These are phyloP conservation scores for Alnus glutinosa DNA, from an alignment of 306 rosid species.

Conservation along the genomic window DNA sequence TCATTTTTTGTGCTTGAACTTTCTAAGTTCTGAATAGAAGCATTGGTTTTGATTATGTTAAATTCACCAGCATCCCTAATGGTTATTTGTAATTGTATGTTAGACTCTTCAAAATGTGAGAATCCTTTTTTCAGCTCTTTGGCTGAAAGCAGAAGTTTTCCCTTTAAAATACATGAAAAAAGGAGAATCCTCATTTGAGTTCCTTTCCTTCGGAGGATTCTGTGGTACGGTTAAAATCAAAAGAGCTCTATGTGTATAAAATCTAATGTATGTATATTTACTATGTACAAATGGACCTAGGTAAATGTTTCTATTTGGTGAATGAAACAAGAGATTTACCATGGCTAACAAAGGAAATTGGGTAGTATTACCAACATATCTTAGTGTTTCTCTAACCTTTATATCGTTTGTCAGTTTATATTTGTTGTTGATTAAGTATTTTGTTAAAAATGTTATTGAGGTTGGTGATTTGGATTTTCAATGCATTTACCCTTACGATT, in stretches of 20 bases:
- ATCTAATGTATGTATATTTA: not conserved
- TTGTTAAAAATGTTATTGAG: not conserved
- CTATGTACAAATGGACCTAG: not conserved
- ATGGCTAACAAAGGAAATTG: not conserved
- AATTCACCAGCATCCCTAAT: not conserved
- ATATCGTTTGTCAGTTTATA: not conserved
- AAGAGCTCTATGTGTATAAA: not conserved
- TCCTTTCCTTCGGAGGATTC: not conserved
- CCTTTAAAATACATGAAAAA: not conserved
- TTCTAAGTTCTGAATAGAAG: not conserved
- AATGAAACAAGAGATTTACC: not conserved
- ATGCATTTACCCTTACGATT: constrained; percentile 18
- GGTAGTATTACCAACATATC: not conserved
- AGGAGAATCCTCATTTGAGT: not conserved
- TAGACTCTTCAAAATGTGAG: not conserved
- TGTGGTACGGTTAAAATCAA: not conserved
- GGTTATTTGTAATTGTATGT: not conserved
- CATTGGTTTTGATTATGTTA: not conserved
- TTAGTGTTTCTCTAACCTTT: not conserved
- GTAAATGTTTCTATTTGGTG: not conserved
- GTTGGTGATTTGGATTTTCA: not conserved
- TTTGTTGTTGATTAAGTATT: not conserved
- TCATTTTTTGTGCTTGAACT: not conserved
- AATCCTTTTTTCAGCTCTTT: not conserved
- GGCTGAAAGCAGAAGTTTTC: not conserved